phyloP scores from a whole-genome alignment of 2,329 filamentous ascomycete genomes.

The Aspergillus tanneri region DNA sequence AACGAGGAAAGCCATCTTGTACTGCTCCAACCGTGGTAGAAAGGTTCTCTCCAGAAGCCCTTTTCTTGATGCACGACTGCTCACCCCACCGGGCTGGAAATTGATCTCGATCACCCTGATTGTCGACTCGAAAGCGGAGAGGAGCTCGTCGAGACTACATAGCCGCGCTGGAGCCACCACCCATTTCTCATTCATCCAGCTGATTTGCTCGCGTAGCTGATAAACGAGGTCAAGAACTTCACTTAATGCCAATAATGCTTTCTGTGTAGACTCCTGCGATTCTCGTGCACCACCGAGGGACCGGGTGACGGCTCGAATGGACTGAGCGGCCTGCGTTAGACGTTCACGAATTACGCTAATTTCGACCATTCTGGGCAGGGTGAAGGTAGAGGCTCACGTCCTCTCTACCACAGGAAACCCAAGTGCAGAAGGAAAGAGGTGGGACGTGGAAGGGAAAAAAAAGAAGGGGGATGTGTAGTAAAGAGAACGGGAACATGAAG shows the following conservation, averaged over 20 bases:
- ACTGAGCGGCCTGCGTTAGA: constrained; percentile 20
- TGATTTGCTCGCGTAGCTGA: constrained; percentile 25
- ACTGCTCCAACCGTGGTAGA: constrained; percentile 31
- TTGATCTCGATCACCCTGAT: constrained; percentile 29
- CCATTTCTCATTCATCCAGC: constrained; percentile 26
- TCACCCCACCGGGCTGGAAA: constrained; percentile 34
- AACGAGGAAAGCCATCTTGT: constrained; percentile 29
- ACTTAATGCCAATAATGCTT: constrained; percentile 21
- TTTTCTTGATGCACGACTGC: constrained; percentile 25
- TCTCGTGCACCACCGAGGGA: constrained; percentile 25
- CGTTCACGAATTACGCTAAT: constrained; percentile 11
- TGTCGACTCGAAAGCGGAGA: constrained; percentile 23
- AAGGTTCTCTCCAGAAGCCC: constrained; percentile 28
- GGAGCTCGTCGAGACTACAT: constrained; percentile 20
- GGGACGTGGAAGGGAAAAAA: too few relatives aligned
- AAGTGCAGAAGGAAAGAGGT: too few relatives aligned
- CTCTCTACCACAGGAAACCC: too few relatives aligned
- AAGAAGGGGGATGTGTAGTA: too few relatives aligned
- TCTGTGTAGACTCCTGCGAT: constrained; percentile 24
- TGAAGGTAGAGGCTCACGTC: too few relatives aligned
- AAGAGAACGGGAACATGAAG: too few relatives aligned
- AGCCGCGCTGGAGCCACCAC: constrained; percentile 21
- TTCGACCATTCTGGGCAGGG: too few relatives aligned
- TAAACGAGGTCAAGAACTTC: constrained; percentile 27
- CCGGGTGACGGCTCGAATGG: constrained; percentile 23